Base-by-base conservation (phyloP, 78 protist genomes). In the Dictyostelium purpureum region DNA sequence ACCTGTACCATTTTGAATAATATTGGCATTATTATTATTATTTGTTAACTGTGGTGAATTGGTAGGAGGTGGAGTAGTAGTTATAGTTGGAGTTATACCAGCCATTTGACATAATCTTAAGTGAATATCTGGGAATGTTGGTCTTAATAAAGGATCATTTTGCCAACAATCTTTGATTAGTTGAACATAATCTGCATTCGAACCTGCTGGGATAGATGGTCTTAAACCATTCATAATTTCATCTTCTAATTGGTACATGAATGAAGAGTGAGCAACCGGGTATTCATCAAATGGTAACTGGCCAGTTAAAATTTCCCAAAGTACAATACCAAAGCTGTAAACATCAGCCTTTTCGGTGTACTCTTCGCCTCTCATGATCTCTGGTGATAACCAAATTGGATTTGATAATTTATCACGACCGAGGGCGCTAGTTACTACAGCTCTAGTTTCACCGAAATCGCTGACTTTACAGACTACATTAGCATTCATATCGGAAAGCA, bases 341-440 rank as follows among this genome's bases (percentile, higher is more conserved):
- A 94, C 94, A 73, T 94, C 96, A 2, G 94, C 83, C 16, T 80
- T 83, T 42, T 67, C 90, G 38, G 96, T 94, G 56, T 66, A 79
- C 37, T 94, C 96, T 61, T 94, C 89, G 49, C 80, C 87, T 7
- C 88, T 52, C 90, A 94, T 85, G 21, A 94, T 79, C n/a, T 94
- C 96, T 2, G 96, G 96, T 11, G 96, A 82, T 54, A 93, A 49
- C 96, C 96, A 93, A 24, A 76, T 70, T 28, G 96, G 96, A 66
- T 93, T 93, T 9, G 88, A 87, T 0, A 93, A 69, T 56, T 77
- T 88, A 67, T 85, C 92, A 37, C 92, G 77, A 10, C 82, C 88
- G 0, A 74, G 35, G 5, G 88, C 81, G 18, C 80, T 76, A 11
- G 92, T 93, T 1, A 76, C 81, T 14, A 77, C 87, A 0, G 90